Evolutionary conservation across 371 early-diverging fungal genomes (phyloP).

Genomic region (Zancudomyces culisetae): DNA sequence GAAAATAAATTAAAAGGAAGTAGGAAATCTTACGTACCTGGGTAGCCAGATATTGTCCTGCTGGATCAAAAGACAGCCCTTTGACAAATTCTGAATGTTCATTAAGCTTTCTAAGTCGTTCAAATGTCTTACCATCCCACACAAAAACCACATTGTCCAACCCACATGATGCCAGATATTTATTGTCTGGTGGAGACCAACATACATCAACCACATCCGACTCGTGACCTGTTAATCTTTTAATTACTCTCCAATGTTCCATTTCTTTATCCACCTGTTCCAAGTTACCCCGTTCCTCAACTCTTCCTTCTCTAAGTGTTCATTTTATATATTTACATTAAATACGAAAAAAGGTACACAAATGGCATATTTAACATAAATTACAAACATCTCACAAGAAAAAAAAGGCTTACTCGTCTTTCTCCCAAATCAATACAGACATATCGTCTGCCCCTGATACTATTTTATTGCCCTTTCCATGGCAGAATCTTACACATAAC

Average conservation of each 20-base stretch:
- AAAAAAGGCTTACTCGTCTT: conserved; percentile 30
- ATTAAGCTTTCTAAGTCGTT: conserved; percentile 39
- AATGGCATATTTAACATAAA: neutral
- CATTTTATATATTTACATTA: too few relatives aligned
- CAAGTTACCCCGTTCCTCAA: neutral
- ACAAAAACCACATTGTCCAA: conserved; percentile 66
- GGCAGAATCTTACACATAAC: conserved; percentile 76
- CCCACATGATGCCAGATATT: conserved; percentile 77
- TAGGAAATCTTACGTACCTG: too few relatives aligned
- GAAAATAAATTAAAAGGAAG: neutral
- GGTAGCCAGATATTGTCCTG: conserved; percentile 77
- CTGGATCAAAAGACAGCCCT: conserved; percentile 92
- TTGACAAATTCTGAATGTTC: conserved; percentile 82
- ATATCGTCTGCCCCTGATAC: conserved; percentile 82
- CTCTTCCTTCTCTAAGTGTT: neutral
- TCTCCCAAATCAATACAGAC: conserved; percentile 81
- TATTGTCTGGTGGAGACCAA: conserved; percentile 82
- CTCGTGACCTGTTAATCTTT: conserved; percentile 74
- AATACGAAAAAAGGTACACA: neutral
- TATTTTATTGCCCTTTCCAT: conserved; percentile 45
- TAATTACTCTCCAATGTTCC: conserved; percentile 48
- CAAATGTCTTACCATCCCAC: conserved; percentile 69
- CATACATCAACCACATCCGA: conserved; percentile 89
- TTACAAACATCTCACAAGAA: neutral
- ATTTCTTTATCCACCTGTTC: conserved; percentile 14